A percentile compares a stretch with the other conserved stretches of the same genome.
Evolutionary conservation across 331 rosid genomes (phyloP).

Genomic region (Stylosanthes scabra): DNA sequence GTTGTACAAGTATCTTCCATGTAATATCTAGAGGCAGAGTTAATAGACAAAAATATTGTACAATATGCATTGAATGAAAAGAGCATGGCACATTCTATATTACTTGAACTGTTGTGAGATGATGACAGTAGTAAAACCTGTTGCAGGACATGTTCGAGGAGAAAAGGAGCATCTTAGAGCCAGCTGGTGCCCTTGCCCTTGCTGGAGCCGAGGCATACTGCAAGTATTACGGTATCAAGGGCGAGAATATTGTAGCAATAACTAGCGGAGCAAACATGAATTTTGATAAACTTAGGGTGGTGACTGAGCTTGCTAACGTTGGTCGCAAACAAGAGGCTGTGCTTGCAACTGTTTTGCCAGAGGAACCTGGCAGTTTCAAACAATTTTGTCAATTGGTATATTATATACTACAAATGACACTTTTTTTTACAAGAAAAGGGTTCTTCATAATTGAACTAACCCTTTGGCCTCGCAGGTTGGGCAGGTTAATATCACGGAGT

Average conservation of each 20-base stretch:
- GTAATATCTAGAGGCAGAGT: conserved; percentile 1
- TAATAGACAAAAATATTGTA: neutral
- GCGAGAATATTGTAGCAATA: conserved; percentile 82
- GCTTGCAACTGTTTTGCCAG: conserved; percentile 77
- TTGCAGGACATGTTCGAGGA: conserved; percentile 98
- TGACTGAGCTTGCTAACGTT: conserved; percentile 96
- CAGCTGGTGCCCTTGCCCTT: conserved; percentile 98
- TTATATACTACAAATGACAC: conserved; percentile 29
- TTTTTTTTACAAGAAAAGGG: neutral
- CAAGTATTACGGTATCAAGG: conserved; percentile 85
- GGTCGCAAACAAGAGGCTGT: conserved; percentile 95
- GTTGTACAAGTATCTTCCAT: conserved; percentile 16
- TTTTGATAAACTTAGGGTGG: conserved; percentile 86
- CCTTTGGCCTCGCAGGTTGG: conserved; percentile 68
- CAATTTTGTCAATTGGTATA: conserved; percentile 82
- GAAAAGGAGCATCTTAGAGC: conserved; percentile 93
- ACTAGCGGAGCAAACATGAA: conserved; percentile 99
- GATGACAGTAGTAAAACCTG: conserved; percentile 35
- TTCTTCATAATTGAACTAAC: conserved; percentile 33
- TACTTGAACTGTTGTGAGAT: conserved; percentile 13
- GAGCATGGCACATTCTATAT: neutral
- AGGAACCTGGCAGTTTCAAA: conserved; percentile 92
- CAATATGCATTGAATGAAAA: conserved; percentile 9
- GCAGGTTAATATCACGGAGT: conserved; percentile 83
- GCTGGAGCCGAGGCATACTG: conserved; percentile 99